phyloP scores from a whole-genome alignment of 2,329 filamentous ascomycete genomes.

The Incumbomyces lentus region DNA sequence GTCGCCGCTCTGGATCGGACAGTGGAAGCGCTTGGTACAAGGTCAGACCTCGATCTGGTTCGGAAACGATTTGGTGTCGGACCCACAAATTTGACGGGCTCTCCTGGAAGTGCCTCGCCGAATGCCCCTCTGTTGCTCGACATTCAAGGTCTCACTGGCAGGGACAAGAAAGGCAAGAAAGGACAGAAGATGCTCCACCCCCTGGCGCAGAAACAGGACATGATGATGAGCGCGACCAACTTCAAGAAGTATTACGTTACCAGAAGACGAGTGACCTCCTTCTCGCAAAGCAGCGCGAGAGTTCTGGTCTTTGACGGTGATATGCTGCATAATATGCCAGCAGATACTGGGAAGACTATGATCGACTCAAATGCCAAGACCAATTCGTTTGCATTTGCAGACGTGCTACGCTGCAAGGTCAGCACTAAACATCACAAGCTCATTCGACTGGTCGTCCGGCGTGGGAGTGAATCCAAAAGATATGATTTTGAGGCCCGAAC shows the following conservation, averaged over 20 bases:
- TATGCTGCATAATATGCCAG: slow-evolving; percentile 56
- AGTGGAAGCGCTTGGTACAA: slow-evolving; percentile 51
- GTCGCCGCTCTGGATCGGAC: slow-evolving; percentile 55
- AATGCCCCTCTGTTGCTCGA: slow-evolving; percentile 54
- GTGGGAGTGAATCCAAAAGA: slow-evolving; percentile 53
- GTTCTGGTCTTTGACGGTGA: slow-evolving; percentile 55
- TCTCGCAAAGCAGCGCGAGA: slow-evolving; percentile 50
- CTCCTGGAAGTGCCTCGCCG: slow-evolving; percentile 51
- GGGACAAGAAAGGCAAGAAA: slow-evolving; percentile 34
- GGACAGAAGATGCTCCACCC: slow-evolving; percentile 35
- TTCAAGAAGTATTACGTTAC: slow-evolving; percentile 55
- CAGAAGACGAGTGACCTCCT: slow-evolving; percentile 56
- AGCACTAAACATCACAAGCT: slow-evolving; percentile 54
- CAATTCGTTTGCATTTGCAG: slow-evolving; percentile 53
- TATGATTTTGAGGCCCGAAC: slow-evolving; percentile 57
- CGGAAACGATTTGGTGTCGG: slow-evolving; percentile 54
- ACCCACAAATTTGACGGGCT: slow-evolving; percentile 45
- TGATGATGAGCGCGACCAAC: slow-evolving; percentile 33
- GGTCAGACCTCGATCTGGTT: slow-evolving; percentile 51
- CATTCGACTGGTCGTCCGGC: slow-evolving; percentile 51
- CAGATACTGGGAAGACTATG: slow-evolving; percentile 42
- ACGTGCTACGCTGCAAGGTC: slow-evolving; percentile 56
- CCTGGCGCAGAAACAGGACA: slow-evolving; percentile 37
- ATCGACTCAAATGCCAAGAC: slow-evolving; percentile 39
- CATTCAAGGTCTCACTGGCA: slow-evolving; percentile 20